Evolutionary conservation across 805 yeast genomes (phyloP).

Genomic region (Torulaspora microellipsoides): DNA sequence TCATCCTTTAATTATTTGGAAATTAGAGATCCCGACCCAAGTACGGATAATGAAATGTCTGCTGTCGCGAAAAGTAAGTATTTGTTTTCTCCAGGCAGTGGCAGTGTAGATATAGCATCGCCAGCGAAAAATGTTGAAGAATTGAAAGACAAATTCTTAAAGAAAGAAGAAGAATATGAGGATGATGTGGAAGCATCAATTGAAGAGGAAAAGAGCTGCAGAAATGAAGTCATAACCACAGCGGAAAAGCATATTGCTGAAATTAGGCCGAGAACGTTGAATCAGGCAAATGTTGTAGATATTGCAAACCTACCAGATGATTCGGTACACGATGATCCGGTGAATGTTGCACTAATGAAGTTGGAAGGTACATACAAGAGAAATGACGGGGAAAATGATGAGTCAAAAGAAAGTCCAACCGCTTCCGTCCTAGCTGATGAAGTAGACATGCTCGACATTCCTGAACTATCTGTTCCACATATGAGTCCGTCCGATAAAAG

Average conservation of each 20-base stretch:
- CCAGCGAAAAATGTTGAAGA: slow-evolving; percentile 33
- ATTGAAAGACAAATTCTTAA: slow-evolving; percentile 30
- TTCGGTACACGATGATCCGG: slow-evolving; percentile 59
- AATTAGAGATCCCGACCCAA: slow-evolving; percentile 3
- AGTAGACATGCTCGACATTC: slow-evolving; percentile 17
- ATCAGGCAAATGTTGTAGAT: slow-evolving; percentile 46
- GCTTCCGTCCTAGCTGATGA: slow-evolving; percentile 17
- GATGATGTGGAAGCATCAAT: slow-evolving; percentile 11
- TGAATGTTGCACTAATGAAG: slow-evolving; percentile 67
- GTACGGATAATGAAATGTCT: slow-evolving; percentile 1
- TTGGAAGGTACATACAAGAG: slow-evolving; percentile 60
- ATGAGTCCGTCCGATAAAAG: slow-evolving; percentile 23
- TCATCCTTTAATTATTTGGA: slow-evolving; percentile 12
- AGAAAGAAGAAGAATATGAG: slow-evolving; percentile 10
- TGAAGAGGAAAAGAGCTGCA: slow-evolving; percentile 7
- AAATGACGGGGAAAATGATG: slow-evolving; percentile 7
- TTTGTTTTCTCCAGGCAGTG: slow-evolving; percentile 30
- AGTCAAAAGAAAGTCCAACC: slow-evolving; percentile 13
- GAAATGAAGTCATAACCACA: slow-evolving; percentile 4
- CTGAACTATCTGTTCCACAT: slow-evolving; percentile 11
- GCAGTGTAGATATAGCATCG: slow-evolving; percentile 27
- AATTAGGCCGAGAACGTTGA: slow-evolving; percentile 8
- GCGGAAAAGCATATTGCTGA: slow-evolving; percentile 10
- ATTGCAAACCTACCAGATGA: slow-evolving; percentile 85
- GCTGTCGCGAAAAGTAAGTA: slow-evolving; percentile 20